Base-by-base conservation (phyloP, 805 yeast genomes). In the Pichia thaimueangensis region DNA sequence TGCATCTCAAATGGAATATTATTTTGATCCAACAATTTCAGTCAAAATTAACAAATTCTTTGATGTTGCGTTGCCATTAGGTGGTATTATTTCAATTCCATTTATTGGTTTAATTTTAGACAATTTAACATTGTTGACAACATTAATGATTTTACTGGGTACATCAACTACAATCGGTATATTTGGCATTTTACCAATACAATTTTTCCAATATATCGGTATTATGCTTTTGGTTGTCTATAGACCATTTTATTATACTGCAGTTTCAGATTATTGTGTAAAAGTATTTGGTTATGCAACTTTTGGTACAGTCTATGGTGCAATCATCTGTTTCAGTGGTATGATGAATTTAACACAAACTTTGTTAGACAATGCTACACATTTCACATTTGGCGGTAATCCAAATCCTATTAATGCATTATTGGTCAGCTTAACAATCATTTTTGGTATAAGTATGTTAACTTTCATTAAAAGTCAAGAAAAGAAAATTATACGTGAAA, bases 201-300 rank as follows among this genome's bases (percentile, higher is more conserved):
- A 55, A 39, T n/a, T 42, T 8, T 69, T 76, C 2, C 88, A 89
- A 32, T 70, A 83, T 35, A 34, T 74, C 1, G 95, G 95, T 3
- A 83, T 89, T 33, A 52, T 78, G 2, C 49, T 84, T 24, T 66
- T 89, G 50, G 97, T 87, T 10, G 68, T 85, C 2, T 88, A 85
- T 63, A 73, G 97, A 60, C 96, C 97, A 10, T 85, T 89, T 57
- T 88, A 85, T 57, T 91, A 89, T 63, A 89, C 97, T 2, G 86
- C 94, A 2, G 86, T 88, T 6, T 84, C 95, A 1, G 97, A 91
- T 62, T 87, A 81, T 60, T 76, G 88, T 55, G 94, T 95, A 23
- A 89, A 89, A 59, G 91, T 89, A 25, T 89, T 91, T 65, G 97
- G 97, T 0, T 88, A 84, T 62, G 81, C 78, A 42, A 87, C 94